Conservation (phyloP, 148 eudicot species). For the Rhododendron vialii region DNA sequence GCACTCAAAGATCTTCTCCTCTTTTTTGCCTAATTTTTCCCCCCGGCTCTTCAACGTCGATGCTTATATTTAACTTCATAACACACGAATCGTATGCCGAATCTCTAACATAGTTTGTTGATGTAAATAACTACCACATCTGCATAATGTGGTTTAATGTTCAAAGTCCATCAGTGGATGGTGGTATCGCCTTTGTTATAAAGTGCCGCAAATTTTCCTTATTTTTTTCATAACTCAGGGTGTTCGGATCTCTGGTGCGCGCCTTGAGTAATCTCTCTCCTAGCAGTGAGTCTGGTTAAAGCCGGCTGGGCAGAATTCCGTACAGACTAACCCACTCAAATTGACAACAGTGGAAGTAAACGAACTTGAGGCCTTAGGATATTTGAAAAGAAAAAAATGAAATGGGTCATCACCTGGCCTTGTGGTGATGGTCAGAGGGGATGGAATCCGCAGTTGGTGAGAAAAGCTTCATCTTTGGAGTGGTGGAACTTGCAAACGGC, state of each 20-base stretch:
- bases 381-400: too few species aligned
- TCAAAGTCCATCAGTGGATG: background rate
- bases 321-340: background rate
- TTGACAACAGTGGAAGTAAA: background rate
- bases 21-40: background rate
- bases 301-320: background rate
- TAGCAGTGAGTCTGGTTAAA: background rate
- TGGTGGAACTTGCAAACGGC: constrained; percentile 5
- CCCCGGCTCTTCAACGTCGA: background rate
- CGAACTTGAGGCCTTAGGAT: background rate
- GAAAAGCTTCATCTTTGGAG: constrained; percentile 6
- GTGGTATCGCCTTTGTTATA: background rate
- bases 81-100: background rate
- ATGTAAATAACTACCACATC: background rate
- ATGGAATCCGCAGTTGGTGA: background rate
- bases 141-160: background rate
- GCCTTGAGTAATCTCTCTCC: too few species aligned
- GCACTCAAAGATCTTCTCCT: background rate
- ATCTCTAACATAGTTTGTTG: background rate
- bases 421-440: background rate
- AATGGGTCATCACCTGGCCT: background rate
- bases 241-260: background rate
- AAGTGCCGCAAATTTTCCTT: too few species aligned
- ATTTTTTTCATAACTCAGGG: background rate
- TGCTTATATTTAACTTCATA: background rate